Percentiles rank a stretch among this genome's conserved stretches.
Evolutionary conservation across 805 yeast species (phyloP).

Genomic region (Lipomyces yamanashiensis): DNA sequence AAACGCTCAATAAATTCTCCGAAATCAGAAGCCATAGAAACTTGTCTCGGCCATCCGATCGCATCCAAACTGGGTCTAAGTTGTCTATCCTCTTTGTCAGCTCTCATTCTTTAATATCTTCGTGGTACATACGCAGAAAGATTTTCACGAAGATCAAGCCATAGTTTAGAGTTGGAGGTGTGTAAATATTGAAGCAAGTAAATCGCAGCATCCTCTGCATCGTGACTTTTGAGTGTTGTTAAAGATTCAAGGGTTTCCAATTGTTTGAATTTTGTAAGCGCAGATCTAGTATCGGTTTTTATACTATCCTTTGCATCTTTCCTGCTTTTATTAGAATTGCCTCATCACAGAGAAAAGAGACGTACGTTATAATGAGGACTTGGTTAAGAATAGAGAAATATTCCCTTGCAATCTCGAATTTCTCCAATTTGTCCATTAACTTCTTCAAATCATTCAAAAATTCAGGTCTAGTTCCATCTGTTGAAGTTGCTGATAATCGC

Average conservation of each 20-base stretch:
- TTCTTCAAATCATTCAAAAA: slow-evolving; percentile 19
- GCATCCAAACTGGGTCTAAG: slow-evolving; percentile 21
- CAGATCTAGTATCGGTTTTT: slow-evolving; percentile 2
- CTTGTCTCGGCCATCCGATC: slow-evolving; percentile 32
- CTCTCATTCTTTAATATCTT: background rate
- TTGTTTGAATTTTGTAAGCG: slow-evolving; percentile 12
- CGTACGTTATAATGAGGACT: slow-evolving; percentile 19
- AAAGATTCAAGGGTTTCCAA: slow-evolving; percentile 7
- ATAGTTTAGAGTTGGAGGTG: slow-evolving; percentile 1
- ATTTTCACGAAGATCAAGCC: slow-evolving; percentile 18
- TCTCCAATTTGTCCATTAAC: slow-evolving; percentile 14
- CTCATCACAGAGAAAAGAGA: background rate
- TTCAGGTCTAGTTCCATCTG: slow-evolving; percentile 6
- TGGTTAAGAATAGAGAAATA: slow-evolving; percentile 17
- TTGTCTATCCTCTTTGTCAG: slow-evolving; percentile 10
- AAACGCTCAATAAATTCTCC: slow-evolving; percentile 10
- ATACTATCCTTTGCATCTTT: slow-evolving; percentile 14
- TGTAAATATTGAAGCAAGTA: slow-evolving; percentile 21
- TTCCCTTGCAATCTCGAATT: slow-evolving; percentile 19
- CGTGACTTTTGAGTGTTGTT: slow-evolving; percentile 10
- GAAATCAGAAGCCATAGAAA: background rate
- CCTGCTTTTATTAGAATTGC: background rate
- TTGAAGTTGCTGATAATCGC: slow-evolving; percentile 9
- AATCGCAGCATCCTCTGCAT: slow-evolving; percentile 26
- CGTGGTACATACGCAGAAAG: slow-evolving; percentile 18